Percentiles rank a stretch among this genome's conserved stretches.
Evolutionary conservation across 139 green algal genomes (phyloP).

Genomic region (Desmodesmus armatus): DNA sequence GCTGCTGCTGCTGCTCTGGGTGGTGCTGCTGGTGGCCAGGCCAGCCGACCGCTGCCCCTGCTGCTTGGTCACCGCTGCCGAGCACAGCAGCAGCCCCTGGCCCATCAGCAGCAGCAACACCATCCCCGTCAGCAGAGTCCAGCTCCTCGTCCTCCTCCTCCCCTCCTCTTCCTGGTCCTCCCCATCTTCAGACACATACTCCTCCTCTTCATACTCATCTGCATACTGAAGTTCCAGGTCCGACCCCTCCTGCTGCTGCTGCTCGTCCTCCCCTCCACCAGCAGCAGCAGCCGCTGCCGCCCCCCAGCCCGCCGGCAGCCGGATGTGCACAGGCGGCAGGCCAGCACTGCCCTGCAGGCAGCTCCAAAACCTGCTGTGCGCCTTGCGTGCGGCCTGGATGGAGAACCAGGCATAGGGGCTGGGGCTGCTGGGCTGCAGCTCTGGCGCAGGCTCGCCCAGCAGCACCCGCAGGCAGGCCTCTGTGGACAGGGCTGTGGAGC

Average conservation of each 20-base stretch:
- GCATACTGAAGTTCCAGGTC: background rate
- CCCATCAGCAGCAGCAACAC: background rate
- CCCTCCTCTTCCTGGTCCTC: background rate
- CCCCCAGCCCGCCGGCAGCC: too few relatives aligned
- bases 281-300: conserved; percentile 23
- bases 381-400: conserved; percentile 16
- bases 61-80: background rate
- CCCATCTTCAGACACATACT: background rate
- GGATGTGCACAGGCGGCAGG: conserved; percentile 8
- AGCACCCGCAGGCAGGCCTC: conserved; percentile 81
- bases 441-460: conserved; percentile 55
- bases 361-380: conserved; percentile 26
- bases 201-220: conserved; percentile 23
- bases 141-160: background rate
- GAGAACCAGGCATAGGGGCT: conserved; percentile 18
- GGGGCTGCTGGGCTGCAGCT: background rate
- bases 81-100: background rate
- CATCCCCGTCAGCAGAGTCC: background rate
- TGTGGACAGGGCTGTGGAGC: conserved; percentile 65
- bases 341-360: conserved; percentile 11
- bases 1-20: conserved; percentile 1
- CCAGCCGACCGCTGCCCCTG: background rate
- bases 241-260: background rate
- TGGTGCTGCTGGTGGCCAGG: background rate
- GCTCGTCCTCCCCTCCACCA: background rate